Evolutionary conservation across 2,329 filamentous ascomycete genomes (phyloP).

Genomic region (Colletotrichum sansevieriae): DNA sequence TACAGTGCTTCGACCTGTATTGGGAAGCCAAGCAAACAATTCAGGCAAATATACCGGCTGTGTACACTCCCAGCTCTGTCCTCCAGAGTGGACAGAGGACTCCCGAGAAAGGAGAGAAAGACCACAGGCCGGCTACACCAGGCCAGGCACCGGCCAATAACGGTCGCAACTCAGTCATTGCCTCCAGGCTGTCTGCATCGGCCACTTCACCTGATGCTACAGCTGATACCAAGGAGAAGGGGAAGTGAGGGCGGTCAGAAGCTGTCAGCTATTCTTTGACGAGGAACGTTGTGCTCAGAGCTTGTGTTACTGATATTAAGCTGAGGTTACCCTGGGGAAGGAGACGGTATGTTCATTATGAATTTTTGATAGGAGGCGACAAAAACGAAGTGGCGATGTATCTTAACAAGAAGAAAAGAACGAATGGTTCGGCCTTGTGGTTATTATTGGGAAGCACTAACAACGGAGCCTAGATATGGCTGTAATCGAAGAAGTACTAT

Average conservation of each 20-base stretch:
- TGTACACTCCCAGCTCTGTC: constrained; percentile 49
- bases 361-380: not conserved
- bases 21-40: constrained; percentile 61
- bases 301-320: constrained; percentile 1
- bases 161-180: constrained; percentile 30
- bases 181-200: constrained; percentile 24
- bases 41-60: constrained; percentile 60
- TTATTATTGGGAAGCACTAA: not conserved
- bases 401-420: not conserved
- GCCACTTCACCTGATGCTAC: not conserved
- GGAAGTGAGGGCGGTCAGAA: not conserved
- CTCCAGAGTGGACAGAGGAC: constrained; percentile 25
- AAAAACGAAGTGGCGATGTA: not conserved
- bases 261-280: not conserved
- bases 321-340: not conserved
- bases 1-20: constrained; percentile 61
- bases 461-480: not conserved
- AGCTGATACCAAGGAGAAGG: not conserved
- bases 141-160: constrained; percentile 17
- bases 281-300: not conserved
- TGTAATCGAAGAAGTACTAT: not conserved
- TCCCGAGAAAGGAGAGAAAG: constrained; percentile 8
- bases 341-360: not conserved
- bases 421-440: not conserved
- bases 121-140: not conserved